Evolutionary conservation across 768 basidiomycete species (phyloP), one percentile per base, ranked within the genome.

Genomic region (Termitomyces sp.): DNA sequence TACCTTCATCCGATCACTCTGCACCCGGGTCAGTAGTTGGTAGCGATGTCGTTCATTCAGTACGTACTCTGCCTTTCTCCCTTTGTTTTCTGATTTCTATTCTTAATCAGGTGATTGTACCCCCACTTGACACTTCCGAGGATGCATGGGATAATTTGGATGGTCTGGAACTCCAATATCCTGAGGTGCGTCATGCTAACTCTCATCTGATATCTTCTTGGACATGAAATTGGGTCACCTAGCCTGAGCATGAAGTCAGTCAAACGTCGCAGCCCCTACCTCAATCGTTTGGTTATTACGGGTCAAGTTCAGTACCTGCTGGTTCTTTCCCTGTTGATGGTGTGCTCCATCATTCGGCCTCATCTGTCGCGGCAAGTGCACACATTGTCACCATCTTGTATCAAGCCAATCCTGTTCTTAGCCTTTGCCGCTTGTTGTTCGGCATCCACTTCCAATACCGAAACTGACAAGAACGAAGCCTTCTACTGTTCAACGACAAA

Each of bases 161-260:
- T 26, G 55, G 55, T 30, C 28, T 58, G 28, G 50, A 62, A 43
- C 47, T 63, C 16, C 44, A 52, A 28, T 64, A 66, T 50, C 60
- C 65, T 9, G 62, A 61, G 57, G 65, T 65, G 46, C 4, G 41
- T 52, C n/a, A 10, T 3, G 30, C n/a, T 18, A 24, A 36, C 14
- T 8, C 13, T 4, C 22, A 16, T 20, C 5, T 18, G 14, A 22
- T 26, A 40, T 13, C 8, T 44, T 22, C 2, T 46, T 20, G 30
- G 26, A n/a, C 8, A 30, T 45, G 1, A 22, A 50, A 26, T 32
- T 43, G 24, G 36, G 18, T 36, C 32, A 36, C 36, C 2, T 16
- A 61, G 60, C 41, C 63, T 20, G 38, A 40, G 35, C 45, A 58
- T 18, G 36, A 9, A 18, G 16, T 30, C 5, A 18, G 20, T 46